Percentiles rank a stretch among this genome's conserved stretches.
phyloP scores from a whole-genome alignment of 805 yeast species.

The Hanseniaspora occidentalis region DNA sequence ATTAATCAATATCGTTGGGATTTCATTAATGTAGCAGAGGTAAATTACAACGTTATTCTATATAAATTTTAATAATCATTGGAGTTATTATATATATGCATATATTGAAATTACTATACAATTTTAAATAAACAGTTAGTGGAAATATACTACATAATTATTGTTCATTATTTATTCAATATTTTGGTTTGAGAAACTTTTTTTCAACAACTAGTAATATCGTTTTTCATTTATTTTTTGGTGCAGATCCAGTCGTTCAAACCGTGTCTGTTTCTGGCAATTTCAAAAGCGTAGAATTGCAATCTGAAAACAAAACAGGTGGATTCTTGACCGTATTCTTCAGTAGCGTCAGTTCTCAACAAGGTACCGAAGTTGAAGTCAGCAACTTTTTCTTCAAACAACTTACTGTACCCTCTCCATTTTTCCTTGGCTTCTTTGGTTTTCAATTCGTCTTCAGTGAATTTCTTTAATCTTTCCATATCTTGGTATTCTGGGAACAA shows the following conservation, averaged over 20 bases:
- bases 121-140: too few species aligned
- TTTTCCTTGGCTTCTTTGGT: slow-evolving; percentile 63
- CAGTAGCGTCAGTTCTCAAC: slow-evolving; percentile 57
- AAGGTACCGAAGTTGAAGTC: slow-evolving; percentile 95
- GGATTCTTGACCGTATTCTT: slow-evolving; percentile 69
- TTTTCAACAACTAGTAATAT: neutral
- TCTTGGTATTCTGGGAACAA: slow-evolving; percentile 84
- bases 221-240: neutral
- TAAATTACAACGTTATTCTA: too few species aligned
- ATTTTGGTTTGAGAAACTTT: too few species aligned
- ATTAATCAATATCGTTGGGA: neutral
- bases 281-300: slow-evolving; percentile 91
- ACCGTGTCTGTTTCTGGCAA: slow-evolving; percentile 82
- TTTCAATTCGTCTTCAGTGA: slow-evolving; percentile 76
- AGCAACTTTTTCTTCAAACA: slow-evolving; percentile 67
- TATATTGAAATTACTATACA: too few species aligned
- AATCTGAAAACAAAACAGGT: slow-evolving; percentile 87
- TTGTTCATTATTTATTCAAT: too few species aligned
- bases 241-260: slow-evolving; percentile 68
- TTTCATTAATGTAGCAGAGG: too few species aligned
- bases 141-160: too few species aligned
- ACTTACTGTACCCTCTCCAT: slow-evolving; percentile 83
- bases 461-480: slow-evolving; percentile 39
- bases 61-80: too few species aligned
- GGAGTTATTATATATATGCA: too few species aligned